Base-by-base conservation (phyloP, 768 basidiomycete genomes). In the Gelatoporia subvermispora region DNA sequence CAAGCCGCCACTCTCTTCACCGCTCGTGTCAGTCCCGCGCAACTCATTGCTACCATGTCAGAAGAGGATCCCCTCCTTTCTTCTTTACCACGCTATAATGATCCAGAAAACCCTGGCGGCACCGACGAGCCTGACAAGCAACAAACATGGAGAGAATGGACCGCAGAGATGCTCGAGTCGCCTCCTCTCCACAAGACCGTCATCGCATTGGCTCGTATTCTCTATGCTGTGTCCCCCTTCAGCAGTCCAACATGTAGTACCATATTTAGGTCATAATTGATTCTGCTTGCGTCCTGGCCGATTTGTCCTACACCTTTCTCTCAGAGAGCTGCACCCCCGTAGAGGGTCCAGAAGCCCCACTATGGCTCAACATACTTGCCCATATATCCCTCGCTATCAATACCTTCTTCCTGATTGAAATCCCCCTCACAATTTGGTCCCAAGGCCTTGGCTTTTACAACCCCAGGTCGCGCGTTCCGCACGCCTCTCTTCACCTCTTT, bases 381-480 rank as follows among this genome's bases (percentile, higher is more conserved):
- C 70, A 76, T 47, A 65, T 85, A 45, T 90, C 88, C 4, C 73
- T 87, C 35, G 61, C 45, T 40, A 90, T 92, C 43, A 88, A 83
- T 48, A 75, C 77, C 4, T 60, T 87, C 61, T 91, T 92, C 75
- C 62, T 92, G 25, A 22, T 82, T 51, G 90, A 92, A 79, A 85
- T 92, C 44, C 85, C 88, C 2, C 50, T 87, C 40, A 68, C 78
- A 2, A 49, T 86, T 11, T 88, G 79, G 78, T 77, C 84, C 0
- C 74, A 87, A 24, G 88, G 89, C 7, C 39, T 60, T n/a, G 58
- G 65, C 28, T 83, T 71, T 60, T 86, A 84, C 60, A 72, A 81
- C 55, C 89, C 90, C 3, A 72, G 78, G 50, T 74, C 70, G n/a
- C 63, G 60, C 5, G 63, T 77, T 2, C 66, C 73, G 2, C 82